phyloP scores from a whole-genome alignment of 495 filamentous ascomycete genomes.

The Hypoxylon lienhwacheense region DNA sequence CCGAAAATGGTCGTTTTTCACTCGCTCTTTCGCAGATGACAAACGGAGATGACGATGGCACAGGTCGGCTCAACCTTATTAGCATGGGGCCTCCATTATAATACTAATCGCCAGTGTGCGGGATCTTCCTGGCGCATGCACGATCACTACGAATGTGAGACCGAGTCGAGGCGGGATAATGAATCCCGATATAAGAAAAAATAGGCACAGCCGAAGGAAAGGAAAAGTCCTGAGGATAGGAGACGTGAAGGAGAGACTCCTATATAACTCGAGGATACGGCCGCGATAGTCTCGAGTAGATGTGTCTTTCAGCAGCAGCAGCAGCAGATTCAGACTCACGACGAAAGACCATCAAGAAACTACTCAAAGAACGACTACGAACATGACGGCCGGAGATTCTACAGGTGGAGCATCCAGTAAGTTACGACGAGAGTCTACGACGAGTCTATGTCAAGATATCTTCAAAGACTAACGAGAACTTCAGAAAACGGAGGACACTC shows the following conservation, averaged over 20 bases:
- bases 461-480: too few species aligned
- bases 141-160: not conserved
- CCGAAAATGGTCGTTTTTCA: conserved; percentile 12
- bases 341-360: not conserved
- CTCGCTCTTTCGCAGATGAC: conserved; percentile 8
- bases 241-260: not conserved
- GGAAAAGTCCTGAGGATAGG: conserved; percentile 4
- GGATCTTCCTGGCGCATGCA: conserved; percentile 10
- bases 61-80: conserved; percentile 23
- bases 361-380: not conserved
- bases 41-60: conserved; percentile 18
- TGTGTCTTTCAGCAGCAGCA: not conserved
- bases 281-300: not conserved
- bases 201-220: conserved; percentile 5
- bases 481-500: conserved; percentile 15
- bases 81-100: conserved; percentile 12
- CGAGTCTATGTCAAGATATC: not conserved
- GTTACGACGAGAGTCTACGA: not conserved
- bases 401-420: conserved; percentile 19
- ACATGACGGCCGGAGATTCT: conserved; percentile 18
- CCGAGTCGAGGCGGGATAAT: not conserved
- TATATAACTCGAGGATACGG: conserved; percentile 20
- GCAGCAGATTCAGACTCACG: not conserved
- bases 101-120: conserved; percentile 11
- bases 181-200: conserved; percentile 5